Evolutionary conservation across 345 rosid species (phyloP).

Genomic region (Aegle marmelos): DNA sequence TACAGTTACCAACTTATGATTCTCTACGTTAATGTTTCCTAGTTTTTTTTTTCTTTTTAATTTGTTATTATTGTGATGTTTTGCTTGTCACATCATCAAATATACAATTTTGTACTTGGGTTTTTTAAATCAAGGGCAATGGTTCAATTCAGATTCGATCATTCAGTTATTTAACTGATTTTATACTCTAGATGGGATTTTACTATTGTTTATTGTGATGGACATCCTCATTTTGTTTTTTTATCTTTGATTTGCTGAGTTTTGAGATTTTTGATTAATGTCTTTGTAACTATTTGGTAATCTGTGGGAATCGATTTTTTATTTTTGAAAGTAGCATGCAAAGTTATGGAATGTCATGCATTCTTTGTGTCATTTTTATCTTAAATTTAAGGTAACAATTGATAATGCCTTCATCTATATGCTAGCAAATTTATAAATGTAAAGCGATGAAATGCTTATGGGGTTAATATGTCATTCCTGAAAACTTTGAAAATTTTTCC

Average conservation of each 20-base stretch:
- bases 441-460: not conserved
- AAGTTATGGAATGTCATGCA: not conserved
- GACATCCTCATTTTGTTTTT: not conserved
- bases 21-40: not conserved
- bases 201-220: not conserved
- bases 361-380: not conserved
- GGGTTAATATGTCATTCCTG: not conserved
- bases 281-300: not conserved
- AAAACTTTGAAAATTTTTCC: not conserved
- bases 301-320: not conserved
- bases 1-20: not conserved
- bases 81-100: not conserved
- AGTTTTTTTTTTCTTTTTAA: not conserved
- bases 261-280: not conserved
- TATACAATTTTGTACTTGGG: not conserved
- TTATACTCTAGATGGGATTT: not conserved
- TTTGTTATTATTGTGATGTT: not conserved
- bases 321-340: not conserved
- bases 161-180: not conserved
- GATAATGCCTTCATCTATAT: not conserved
- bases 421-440: not conserved
- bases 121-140: constrained; percentile 1
- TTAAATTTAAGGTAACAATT: not conserved
- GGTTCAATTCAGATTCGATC: not conserved
- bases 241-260: not conserved